Conservation (phyloP, 2,329 filamentous ascomycete species). For the Blumeria graminis region DNA sequence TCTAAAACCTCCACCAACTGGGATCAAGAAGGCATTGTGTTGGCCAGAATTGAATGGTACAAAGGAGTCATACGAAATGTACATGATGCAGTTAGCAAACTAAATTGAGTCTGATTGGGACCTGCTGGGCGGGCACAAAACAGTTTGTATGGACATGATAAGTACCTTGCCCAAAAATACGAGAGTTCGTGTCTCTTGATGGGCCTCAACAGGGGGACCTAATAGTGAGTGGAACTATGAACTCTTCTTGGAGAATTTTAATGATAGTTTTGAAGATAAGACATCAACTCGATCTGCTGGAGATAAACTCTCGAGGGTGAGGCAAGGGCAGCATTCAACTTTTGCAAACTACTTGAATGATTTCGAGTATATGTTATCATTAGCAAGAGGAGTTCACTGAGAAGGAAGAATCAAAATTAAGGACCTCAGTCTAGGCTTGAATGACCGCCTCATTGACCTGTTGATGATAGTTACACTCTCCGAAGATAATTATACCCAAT, state of each 20-base stretch:
- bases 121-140: not conserved
- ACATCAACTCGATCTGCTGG: not conserved
- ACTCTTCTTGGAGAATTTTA: not conserved
- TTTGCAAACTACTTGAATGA: not conserved
- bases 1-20: no score
- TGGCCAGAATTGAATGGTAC: no score
- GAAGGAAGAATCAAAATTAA: not conserved
- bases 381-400: not conserved
- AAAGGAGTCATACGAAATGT: no score
- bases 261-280: not conserved
- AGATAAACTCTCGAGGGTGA: not conserved
- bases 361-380: not conserved
- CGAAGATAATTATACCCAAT: no score
- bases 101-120: not conserved
- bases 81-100: no score
- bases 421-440: not conserved
- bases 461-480: no score
- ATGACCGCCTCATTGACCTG: conserved; percentile 2
- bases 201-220: not conserved
- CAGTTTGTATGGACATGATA: not conserved
- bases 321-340: not conserved
- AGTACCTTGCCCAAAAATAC: not conserved
- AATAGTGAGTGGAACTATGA: not conserved
- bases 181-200: not conserved
- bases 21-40: no score